Conservation (phyloP, 225 moss, liverwort and hornwort genomes). For the Polytrichum formosum region DNA sequence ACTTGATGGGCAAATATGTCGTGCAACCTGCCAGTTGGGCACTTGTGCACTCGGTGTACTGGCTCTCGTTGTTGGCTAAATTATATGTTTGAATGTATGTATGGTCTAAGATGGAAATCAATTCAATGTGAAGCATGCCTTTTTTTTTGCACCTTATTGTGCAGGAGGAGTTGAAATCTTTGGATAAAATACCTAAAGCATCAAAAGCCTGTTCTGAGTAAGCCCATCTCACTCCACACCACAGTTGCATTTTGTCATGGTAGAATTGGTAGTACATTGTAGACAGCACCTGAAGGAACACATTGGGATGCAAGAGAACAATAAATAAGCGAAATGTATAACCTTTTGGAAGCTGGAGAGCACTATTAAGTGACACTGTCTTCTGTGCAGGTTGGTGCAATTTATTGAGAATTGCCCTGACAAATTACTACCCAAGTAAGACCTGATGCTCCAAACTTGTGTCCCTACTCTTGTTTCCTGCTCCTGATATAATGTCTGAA, state of each 20-base stretch:
- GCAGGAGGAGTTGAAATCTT: constrained; percentile 47
- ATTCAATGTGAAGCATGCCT: background rate
- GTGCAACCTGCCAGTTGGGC: background rate
- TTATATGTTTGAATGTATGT: too few relatives aligned
- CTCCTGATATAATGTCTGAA: background rate
- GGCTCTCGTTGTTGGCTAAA: background rate
- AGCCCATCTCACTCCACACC: constrained; percentile 9
- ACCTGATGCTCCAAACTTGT: background rate
- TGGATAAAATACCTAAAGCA: constrained; percentile 40
- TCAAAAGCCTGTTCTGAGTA: constrained; percentile 57
- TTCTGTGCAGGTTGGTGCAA: constrained; percentile 39
- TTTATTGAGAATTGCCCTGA: constrained; percentile 42
- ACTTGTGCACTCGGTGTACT: background rate
- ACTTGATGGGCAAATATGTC: too few relatives aligned
- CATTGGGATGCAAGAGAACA: background rate
- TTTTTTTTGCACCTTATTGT: constrained; percentile 2
- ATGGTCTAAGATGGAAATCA: background rate
- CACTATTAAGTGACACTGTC: background rate
- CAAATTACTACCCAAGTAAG: constrained; percentile 59
- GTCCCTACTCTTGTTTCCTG: background rate
- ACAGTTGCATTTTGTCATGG: background rate
- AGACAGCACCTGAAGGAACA: background rate
- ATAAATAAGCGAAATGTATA: background rate
- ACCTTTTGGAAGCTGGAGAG: constrained; percentile 6
- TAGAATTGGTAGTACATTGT: background rate